Evolutionary conservation across 2,329 filamentous ascomycete genomes (phyloP).

Genomic region (Fusarium annulatum): DNA sequence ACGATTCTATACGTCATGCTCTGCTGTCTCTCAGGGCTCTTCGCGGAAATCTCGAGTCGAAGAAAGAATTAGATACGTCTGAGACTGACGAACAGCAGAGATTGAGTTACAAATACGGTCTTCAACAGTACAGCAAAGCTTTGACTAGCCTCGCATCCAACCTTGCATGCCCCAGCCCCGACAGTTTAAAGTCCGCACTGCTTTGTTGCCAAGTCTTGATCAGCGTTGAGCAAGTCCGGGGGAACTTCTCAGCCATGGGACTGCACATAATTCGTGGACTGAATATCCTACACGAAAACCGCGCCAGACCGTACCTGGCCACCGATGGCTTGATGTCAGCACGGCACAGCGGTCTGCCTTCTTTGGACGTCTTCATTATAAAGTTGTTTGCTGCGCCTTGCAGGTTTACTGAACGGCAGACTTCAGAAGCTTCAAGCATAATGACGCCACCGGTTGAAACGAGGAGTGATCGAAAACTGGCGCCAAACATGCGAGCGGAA

Average conservation of each 20-base stretch:
- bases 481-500: slow-evolving; percentile 51
- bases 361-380: slow-evolving; percentile 56
- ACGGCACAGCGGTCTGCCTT: slow-evolving; percentile 49
- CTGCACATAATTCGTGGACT: slow-evolving; percentile 57
- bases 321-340: slow-evolving; percentile 47
- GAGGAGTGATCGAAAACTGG: slow-evolving; percentile 46
- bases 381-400: slow-evolving; percentile 57
- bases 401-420: slow-evolving; percentile 51
- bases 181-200: slow-evolving; percentile 52
- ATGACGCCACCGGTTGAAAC: slow-evolving; percentile 35
- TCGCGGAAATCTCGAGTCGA: slow-evolving; percentile 53
- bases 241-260: slow-evolving; percentile 55
- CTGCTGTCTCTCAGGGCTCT: slow-evolving; percentile 54
- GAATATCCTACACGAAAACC: slow-evolving; percentile 56
- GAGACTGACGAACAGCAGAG: slow-evolving; percentile 44
- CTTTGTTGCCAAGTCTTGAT: slow-evolving; percentile 61
- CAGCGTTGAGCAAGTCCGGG: slow-evolving; percentile 58
- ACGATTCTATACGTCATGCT: slow-evolving; percentile 53
- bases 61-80: slow-evolving; percentile 40
- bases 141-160: slow-evolving; percentile 54
- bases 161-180: slow-evolving; percentile 48
- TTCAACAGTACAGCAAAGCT: slow-evolving; percentile 57
- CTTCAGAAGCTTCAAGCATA: slow-evolving; percentile 25
- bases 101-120: slow-evolving; percentile 50
- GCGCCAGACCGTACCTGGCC: slow-evolving; percentile 50